Evolutionary conservation across 2,329 filamentous ascomycete genomes (phyloP).

Genomic region (Teratosphaeria nubilosa): DNA sequence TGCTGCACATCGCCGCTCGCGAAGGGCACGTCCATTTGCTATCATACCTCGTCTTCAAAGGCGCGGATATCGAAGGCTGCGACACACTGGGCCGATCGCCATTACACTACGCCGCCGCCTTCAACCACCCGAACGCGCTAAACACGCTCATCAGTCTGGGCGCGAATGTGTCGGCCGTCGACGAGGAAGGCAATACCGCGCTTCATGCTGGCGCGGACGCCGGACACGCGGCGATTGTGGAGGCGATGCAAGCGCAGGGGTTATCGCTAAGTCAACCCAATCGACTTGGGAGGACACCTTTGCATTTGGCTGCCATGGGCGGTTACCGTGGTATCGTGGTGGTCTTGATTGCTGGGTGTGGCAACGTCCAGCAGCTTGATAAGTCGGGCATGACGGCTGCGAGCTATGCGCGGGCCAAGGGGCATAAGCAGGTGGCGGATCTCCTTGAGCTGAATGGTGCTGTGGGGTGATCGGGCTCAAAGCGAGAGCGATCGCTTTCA

Average conservation of each 20-base stretch:
- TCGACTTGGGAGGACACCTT: not conserved
- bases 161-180: not conserved
- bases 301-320: not conserved
- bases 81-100: not conserved
- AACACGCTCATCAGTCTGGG: not conserved
- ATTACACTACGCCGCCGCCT: not conserved
- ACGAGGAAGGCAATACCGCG: not conserved
- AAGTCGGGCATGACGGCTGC: not conserved
- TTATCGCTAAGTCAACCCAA: not conserved
- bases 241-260: not conserved
- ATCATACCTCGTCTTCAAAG: not conserved
- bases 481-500: not conserved
- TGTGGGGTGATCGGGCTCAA: not conserved
- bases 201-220: not conserved
- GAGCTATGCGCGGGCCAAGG: not conserved
- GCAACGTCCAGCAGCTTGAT: not conserved
- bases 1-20: not conserved
- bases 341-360: not conserved
- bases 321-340: not conserved
- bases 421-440: not conserved
- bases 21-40: not conserved
- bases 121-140: not conserved
- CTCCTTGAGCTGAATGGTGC: not conserved
- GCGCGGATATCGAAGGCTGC: not conserved
- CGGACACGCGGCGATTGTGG: not conserved